Conservation (phyloP, 2,329 filamentous ascomycete species). For the Curvularia hawaiiensis region DNA sequence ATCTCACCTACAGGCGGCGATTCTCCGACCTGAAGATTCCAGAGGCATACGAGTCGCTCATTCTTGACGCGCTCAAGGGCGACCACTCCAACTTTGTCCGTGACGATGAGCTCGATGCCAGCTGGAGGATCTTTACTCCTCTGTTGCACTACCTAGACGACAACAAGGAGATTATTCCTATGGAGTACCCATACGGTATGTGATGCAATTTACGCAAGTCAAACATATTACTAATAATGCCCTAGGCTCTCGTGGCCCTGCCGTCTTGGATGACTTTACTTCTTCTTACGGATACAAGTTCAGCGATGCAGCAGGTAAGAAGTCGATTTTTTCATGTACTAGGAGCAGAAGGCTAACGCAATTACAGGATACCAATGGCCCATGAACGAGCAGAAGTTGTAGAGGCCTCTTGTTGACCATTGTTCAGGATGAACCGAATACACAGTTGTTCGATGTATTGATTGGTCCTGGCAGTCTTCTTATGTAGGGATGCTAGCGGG, state of each 20-base stretch:
- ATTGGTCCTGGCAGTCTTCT: conserved; percentile 6
- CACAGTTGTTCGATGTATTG: conserved; percentile 13
- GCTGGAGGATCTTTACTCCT: conserved; percentile 98
- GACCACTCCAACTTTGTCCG: conserved; percentile 94
- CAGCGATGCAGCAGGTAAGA: conserved; percentile 81
- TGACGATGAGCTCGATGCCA: conserved; percentile 81
- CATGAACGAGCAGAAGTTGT: conserved; percentile 47
- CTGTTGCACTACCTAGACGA: conserved; percentile 97
- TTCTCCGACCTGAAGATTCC: conserved; percentile 99
- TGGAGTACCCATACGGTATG: conserved; percentile 99
- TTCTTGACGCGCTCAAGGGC: conserved; percentile 96
- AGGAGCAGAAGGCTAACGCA: conserved; percentile 23
- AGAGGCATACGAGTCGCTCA: conserved; percentile 97
- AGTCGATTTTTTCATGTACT: conserved; percentile 16
- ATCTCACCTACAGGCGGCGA: conserved; percentile 94
- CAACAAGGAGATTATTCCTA: conserved; percentile 98
- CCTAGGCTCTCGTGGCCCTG: conserved; percentile 90
- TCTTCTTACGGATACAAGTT: conserved; percentile 99
- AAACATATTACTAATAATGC: conserved; percentile 25
- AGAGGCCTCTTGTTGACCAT: conserved; percentile 20
- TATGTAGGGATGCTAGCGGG: conserved; percentile 6
- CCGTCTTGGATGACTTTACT: conserved; percentile 97
- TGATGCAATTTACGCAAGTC: conserved; percentile 2
- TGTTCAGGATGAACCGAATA: conserved; percentile 16
- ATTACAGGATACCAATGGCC: conserved; percentile 48